Base-by-base conservation (phyloP, 371 early-diverging fungal species). In the Amoeboaphelidium occidentale region DNA sequence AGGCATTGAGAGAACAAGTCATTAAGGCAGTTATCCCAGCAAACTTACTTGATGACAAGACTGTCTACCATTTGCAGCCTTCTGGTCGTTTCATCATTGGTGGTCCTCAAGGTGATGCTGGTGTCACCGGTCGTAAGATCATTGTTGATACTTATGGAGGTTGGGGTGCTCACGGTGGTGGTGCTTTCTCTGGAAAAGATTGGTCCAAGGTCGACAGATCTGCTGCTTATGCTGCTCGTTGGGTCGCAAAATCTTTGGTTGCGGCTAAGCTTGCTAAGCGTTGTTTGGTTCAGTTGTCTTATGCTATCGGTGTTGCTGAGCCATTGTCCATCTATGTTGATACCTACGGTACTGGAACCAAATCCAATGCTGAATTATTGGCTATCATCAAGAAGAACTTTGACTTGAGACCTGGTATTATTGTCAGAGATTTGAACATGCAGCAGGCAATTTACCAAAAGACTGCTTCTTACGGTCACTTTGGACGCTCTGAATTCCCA, bases 171-270 rank as follows among this genome's bases (percentile, higher is more conserved):
- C 97, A 98, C 78, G 98, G 98, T 68, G 98, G 98, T 67, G 98
- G 98, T 71, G 91, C 94, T 60, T 97, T 96, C 84, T 84, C 85
- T 59, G 98, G 98, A 56, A 98, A 98, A 80, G 98, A 98, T 75
- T 96, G 88, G 85, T 90, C 96, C 75, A 98, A 98, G 83, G 98
- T 98, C 63, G 98, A 98, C 68, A 84, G 98, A 70, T 93, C 92
- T 51, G 98, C 93, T 58, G 98, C 98, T 57, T 98, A 98, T 74
- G 84, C 96, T 50, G 94, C 89, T 56, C 86, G 98, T 59, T 96
- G 94, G 90, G 86, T 98, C 61, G 97, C 98, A 69, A 63, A 74
- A 62, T 79, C 96, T 41, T 68, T 98, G 53, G 93, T 98, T 48
- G 68, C 75, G 41, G 87, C 93, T 62, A 79, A 80, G 59, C 76